Conservation (phyloP, 768 basidiomycete genomes). For the Termitomyces sp. region DNA sequence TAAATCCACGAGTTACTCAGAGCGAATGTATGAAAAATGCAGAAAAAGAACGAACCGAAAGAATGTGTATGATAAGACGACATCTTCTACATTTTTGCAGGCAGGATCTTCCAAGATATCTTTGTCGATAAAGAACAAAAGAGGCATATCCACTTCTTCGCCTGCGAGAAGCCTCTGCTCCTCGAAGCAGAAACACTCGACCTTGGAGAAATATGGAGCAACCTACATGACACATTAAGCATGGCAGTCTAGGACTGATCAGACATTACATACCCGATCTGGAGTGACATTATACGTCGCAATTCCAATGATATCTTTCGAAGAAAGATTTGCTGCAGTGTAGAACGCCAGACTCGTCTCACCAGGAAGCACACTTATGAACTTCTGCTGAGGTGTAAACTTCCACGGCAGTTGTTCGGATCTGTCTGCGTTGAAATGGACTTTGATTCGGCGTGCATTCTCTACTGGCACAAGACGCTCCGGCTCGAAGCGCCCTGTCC, state of each 20-base stretch:
- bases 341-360: constrained; percentile 98
- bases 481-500: constrained; percentile 80
- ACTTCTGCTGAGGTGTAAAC: constrained; percentile 89
- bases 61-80: constrained; percentile 96
- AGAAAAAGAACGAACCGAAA: constrained; percentile 65
- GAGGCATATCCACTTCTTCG: constrained; percentile 97
- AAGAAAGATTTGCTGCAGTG: constrained; percentile 82
- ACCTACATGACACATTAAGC: constrained; percentile 50
- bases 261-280: constrained; percentile 65
- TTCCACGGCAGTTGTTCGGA: constrained; percentile 90
- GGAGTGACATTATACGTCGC: constrained; percentile 99
- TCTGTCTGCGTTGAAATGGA: constrained; percentile 94
- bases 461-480: constrained; percentile 81
- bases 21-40: too few species aligned
- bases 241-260: not conserved
- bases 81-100: constrained; percentile 83
- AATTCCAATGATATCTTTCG: constrained; percentile 93
- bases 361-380: constrained; percentile 87
- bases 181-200: constrained; percentile 99
- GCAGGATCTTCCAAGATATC: constrained; percentile 93
- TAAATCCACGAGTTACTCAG: not conserved
- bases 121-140: constrained; percentile 98
- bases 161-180: constrained; percentile 93
- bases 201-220: constrained; percentile 98
- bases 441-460: constrained; percentile 74